phyloP scores from a whole-genome alignment of 2,329 filamentous ascomycete genomes.

The Cladosporium sphaerospermum region DNA sequence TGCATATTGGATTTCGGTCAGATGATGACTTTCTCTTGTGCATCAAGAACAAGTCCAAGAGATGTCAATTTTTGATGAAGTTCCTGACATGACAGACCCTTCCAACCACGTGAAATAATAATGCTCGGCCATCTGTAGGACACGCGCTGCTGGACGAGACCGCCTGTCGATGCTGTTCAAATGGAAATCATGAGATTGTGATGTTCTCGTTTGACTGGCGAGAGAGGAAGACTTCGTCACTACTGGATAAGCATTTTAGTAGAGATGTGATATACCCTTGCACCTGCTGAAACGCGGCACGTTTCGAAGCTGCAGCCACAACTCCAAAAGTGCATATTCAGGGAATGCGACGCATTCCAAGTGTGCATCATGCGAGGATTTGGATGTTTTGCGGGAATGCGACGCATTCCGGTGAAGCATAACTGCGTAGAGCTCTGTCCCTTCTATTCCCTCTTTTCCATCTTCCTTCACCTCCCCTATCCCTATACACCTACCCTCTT shows the following conservation, averaged over 20 bases:
- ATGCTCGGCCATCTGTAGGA: slow-evolving; percentile 1
- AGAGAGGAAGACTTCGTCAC: slow-evolving; percentile 4
- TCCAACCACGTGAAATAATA: slow-evolving; percentile 1
- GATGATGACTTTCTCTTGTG: slow-evolving; percentile 2
- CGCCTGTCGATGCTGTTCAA: neutral
- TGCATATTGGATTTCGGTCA: neutral
- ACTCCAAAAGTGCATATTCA: neutral
- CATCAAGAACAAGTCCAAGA: neutral
- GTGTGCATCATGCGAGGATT: neutral
- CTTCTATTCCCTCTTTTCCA: too few species aligned
- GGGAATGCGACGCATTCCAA: slow-evolving; percentile 1
- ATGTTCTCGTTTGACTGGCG: neutral
- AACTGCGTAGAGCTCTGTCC: slow-evolving; percentile 2
- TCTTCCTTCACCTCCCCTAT: too few species aligned
- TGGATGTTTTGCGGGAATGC: slow-evolving; percentile 2
- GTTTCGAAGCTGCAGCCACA: slow-evolving; percentile 1
- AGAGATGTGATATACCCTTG: neutral
- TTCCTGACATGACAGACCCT: slow-evolving; percentile 1
- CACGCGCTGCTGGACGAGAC: neutral
- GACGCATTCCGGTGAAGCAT: neutral
- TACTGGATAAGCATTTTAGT: neutral
- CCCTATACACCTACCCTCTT: too few species aligned
- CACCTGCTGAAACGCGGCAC: slow-evolving; percentile 1
- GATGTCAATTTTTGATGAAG: slow-evolving; percentile 1
- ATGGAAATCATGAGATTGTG: neutral